Evolutionary conservation across 345 rosid species (phyloP), one percentile per base, ranked within the genome.

Genomic region (Linum lewisii): DNA sequence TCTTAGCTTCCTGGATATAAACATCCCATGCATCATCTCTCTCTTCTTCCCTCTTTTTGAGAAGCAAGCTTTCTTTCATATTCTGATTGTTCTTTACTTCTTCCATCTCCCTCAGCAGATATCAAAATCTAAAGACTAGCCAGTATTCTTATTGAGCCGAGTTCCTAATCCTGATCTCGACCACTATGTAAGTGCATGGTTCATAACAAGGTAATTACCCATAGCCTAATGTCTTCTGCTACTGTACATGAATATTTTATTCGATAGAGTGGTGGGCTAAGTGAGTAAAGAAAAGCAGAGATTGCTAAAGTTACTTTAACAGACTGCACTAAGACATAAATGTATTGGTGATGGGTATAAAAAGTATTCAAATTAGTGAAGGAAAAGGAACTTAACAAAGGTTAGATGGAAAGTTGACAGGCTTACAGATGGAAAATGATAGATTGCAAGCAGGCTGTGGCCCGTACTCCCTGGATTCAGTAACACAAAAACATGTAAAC

Each of bases 1-100:
- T 60, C 42, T 60, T 67, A 11, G 20, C 65, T 54, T 67, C 70
- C 55, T 54, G 22, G 29, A 16, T 26, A 26, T 60, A 32, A 37
- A 26, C 50, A 16, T 24, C 70, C 59, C 64, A 20, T 20, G 23
- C 38, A 24, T 25, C 16, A 9, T 26, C 23, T 51, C 21, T 37
- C 5, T 19, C 61, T 34, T 34, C 69, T 22, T 38, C 38, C 51
- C 24, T 21, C 36, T 59, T 22, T 16, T 54, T 2, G 24, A 20
- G 4, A 2, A 58, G 10, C 23, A 65, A 58, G 42, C 57, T 65
- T 56, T 65, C 68, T 22, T 65, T 55, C 68, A 50, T 49, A 1
- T 11, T 22, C 42, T 25, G 7, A 29, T 29, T 4, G 34, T 29
- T 29, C 34, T 8, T 8, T 8, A 29, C 34, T 29, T 29, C 34